Conservation (phyloP, 257 asterid genomes). For the Apocynum venetum region DNA sequence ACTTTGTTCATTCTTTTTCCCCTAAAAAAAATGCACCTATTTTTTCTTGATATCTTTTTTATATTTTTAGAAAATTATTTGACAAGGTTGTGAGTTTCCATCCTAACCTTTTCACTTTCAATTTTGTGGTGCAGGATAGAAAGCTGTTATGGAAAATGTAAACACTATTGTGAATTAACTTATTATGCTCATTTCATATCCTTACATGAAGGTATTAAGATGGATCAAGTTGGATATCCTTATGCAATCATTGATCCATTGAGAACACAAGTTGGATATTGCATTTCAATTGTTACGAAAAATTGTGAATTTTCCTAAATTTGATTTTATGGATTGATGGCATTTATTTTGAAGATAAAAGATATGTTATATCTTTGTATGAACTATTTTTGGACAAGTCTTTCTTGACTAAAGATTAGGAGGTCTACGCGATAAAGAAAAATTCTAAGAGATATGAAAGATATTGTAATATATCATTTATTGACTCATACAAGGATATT, state of each 20-base stretch:
- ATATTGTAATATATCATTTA: too few species aligned
- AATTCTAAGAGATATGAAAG: too few species aligned
- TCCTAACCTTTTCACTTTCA: background rate
- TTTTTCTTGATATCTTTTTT: background rate
- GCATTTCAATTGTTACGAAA: background rate
- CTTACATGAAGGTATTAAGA: conserved; percentile 55
- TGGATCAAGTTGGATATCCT: conserved; percentile 23
- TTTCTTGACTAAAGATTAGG: too few species aligned
- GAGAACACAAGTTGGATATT: conserved; percentile 52
- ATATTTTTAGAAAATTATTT: background rate
- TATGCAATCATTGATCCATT: conserved; percentile 71
- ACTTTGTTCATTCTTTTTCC: too few species aligned
- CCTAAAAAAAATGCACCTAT: too few species aligned
- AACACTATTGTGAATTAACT: conserved; percentile 50
- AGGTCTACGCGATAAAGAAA: too few species aligned
- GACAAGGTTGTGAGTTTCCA: background rate
- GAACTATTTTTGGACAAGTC: too few species aligned
- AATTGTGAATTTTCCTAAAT: too few species aligned
- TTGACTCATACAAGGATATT: too few species aligned
- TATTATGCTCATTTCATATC: conserved; percentile 48
- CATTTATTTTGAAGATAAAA: too few species aligned
- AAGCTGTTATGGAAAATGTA: conserved; percentile 62
- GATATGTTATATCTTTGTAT: too few species aligned
- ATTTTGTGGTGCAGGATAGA: conserved; percentile 50
- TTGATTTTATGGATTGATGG: too few species aligned